phyloP scores from a whole-genome alignment of 805 yeast genomes.

The Ogataea kodamae region DNA sequence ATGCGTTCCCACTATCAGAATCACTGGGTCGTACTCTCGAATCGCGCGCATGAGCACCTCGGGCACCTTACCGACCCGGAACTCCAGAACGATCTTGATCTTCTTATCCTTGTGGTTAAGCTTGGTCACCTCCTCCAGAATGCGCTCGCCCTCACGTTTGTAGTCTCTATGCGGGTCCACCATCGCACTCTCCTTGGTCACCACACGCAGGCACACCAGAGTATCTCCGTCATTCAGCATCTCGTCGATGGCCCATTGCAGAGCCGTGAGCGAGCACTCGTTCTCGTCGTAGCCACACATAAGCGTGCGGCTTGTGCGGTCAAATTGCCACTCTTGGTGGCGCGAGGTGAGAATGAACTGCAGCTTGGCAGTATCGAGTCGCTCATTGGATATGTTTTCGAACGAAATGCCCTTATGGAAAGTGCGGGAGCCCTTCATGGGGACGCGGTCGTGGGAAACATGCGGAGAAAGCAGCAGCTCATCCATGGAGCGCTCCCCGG shows the following conservation, averaged over 20 bases:
- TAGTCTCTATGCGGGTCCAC: constrained; percentile 26
- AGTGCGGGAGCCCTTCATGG: constrained; percentile 10
- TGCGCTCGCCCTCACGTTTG: constrained; percentile 33
- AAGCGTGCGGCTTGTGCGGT: constrained; percentile 39
- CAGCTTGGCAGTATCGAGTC: constrained; percentile 26
- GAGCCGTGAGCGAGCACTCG: constrained; percentile 39
- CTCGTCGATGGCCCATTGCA: constrained; percentile 44
- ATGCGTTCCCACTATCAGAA: constrained; percentile 44
- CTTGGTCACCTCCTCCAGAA: constrained; percentile 31
- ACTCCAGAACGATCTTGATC: constrained; percentile 42
- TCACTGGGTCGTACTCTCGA: constrained; percentile 42
- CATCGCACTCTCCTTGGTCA: constrained; percentile 32
- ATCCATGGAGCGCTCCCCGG: constrained; percentile 16
- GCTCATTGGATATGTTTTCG: constrained; percentile 40
- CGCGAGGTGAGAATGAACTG: constrained; percentile 38
- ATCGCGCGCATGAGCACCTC: constrained; percentile 39
- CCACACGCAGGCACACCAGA: constrained; percentile 41
- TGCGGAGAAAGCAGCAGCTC: constrained; percentile 18
- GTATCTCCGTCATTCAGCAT: constrained; percentile 45
- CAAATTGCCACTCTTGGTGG: constrained; percentile 35
- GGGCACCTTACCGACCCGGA: constrained; percentile 42
- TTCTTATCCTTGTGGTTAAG: constrained; percentile 36
- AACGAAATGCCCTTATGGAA: constrained; percentile 37
- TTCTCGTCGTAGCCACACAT: constrained; percentile 42
- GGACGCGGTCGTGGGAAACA: constrained; percentile 6